Percentiles rank a stretch among this genome's conserved stretches.
phyloP scores from a whole-genome alignment of 495 filamentous ascomycete genomes.

The Penicillium goetzii region DNA sequence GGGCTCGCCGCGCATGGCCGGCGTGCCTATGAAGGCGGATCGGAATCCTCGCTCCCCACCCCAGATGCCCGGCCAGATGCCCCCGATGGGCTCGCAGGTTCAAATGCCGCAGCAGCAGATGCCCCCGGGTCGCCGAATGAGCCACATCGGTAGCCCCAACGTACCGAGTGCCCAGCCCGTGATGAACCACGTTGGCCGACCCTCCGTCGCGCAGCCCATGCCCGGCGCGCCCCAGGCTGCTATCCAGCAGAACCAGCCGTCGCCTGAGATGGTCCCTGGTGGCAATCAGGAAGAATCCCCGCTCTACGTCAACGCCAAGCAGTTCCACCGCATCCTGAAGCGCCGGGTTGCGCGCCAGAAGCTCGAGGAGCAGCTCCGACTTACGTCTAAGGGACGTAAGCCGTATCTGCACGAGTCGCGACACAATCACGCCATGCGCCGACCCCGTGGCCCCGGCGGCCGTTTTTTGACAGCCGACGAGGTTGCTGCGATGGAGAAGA shows the following conservation, averaged over 20 bases:
- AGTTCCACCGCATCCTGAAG: conserved; percentile 97
- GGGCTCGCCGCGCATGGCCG: conserved; percentile 57
- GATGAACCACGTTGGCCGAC: conserved; percentile 53
- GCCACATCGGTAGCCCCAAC: conserved; percentile 56
- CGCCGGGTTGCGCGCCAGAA: conserved; percentile 89
- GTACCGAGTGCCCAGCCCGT: conserved; percentile 50
- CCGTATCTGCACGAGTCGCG: conserved; percentile 98
- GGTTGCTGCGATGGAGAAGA: conserved; percentile 84
- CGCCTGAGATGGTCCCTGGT: conserved; percentile 78
- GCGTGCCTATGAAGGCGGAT: conserved; percentile 55
- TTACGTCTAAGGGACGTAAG: conserved; percentile 94
- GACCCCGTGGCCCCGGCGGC: conserved; percentile 93
- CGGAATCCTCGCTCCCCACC: conserved; percentile 56
- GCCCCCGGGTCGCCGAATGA: conserved; percentile 50
- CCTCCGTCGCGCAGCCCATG: conserved; percentile 52
- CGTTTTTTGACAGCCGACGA: conserved; percentile 98
- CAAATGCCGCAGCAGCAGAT: conserved; percentile 50
- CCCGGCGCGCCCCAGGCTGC: conserved; percentile 53
- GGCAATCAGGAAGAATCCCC: conserved; percentile 83
- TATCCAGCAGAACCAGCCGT: conserved; percentile 70
- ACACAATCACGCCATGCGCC: conserved; percentile 98
- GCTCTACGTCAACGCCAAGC: conserved; percentile 97
- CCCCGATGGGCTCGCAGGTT: conserved; percentile 54
- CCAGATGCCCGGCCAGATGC: conserved; percentile 54
- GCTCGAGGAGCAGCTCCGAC: conserved; percentile 84